Base-by-base conservation (phyloP, 2,329 filamentous ascomycete species). In the Exserohilum turcica region DNA sequence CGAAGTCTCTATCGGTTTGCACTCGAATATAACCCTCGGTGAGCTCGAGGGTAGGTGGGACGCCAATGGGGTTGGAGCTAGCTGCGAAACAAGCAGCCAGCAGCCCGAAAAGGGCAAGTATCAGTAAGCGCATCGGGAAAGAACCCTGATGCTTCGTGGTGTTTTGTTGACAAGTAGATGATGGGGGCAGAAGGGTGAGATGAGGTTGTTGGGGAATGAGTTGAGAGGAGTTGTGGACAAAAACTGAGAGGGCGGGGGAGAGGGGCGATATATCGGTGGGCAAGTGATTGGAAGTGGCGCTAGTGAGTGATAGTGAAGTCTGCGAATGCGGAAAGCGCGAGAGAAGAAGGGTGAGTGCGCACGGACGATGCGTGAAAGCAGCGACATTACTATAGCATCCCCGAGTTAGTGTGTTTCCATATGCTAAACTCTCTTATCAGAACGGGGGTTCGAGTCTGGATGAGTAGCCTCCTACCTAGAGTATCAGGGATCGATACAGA, bases 11-110 rank as follows among this genome's bases (percentile, higher is more conserved):
- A 32, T 32, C 31, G 31, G 31, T 32, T 32, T 32, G 31, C 6
- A n/a, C 31, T 7, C 12, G 18, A 16, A 21, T 19, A 16, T 37
- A 60, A 29, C 37, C 19, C 19, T 62, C 59, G 7, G 55, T 49
- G 19, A 61, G 48, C 3, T 47, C 29, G n/a, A 57, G 43, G 3
- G 56, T 42, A 1, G 61, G 53, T 16, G 52, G 28, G 2, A 48
- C 48, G 15, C 44, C 32, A 10, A 33, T 31, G 9, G 35, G 12
- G 4, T 19, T 21, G 2, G n/a, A 24, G 24, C 13, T 37, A 31
- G 29, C 16, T 24, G 37, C 43, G 8, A 24, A 21, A 36, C 36
- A 31, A 16, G 36, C 29, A 13, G 31, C 24, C 21, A 21, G 10
- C 31, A 52, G 37, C 31, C 18, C 43, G 18, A 43, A 18, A 5